Evolutionary conservation across 1,284 basidiomycete species (phyloP).

Genomic region (Gomphus sp.): DNA sequence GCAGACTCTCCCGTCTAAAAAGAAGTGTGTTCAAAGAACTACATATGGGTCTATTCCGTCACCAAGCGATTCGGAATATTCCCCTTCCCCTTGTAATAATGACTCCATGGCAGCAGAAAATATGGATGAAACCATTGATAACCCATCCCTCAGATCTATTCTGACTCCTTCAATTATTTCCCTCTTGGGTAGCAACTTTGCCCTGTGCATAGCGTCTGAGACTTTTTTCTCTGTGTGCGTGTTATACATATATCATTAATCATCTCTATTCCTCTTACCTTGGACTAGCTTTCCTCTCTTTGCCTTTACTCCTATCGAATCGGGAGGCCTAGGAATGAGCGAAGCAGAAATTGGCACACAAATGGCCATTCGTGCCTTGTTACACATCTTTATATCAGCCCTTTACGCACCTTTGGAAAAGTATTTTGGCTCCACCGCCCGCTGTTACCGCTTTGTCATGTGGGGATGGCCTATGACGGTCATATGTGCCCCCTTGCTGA

Average conservation of each 20-base stretch:
- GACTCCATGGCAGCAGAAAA: constrained; percentile 11
- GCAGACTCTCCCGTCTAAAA: background rate
- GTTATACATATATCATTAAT: background rate
- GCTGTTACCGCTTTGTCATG: constrained; percentile 12
- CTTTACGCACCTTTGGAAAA: constrained; percentile 2
- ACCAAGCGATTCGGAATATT: constrained; percentile 23
- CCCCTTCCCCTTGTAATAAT: constrained; percentile 18
- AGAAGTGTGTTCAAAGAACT: background rate
- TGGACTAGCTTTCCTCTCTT: constrained; percentile 11
- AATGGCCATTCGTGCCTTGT: constrained; percentile 11
- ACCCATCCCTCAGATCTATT: constrained; percentile 8
- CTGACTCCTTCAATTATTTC: constrained; percentile 4
- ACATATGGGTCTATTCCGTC: background rate
- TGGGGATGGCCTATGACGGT: constrained; percentile 13
- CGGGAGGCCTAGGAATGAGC: constrained; percentile 11
- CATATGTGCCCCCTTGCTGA: constrained; percentile 14
- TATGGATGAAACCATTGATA: constrained; percentile 8
- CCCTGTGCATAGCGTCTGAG: background rate
- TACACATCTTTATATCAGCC: constrained; percentile 6
- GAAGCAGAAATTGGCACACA: constrained; percentile 13
- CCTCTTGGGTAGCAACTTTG: background rate
- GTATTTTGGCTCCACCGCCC: background rate
- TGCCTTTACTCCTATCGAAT: constrained; percentile 11
- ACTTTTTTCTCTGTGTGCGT: constrained; percentile 7
- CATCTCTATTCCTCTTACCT: constrained; percentile 4